These are phyloP conservation scores for Didymella pomorum DNA, from an alignment of 2,329 filamentous ascomycete species.

Conservation along the genomic window DNA sequence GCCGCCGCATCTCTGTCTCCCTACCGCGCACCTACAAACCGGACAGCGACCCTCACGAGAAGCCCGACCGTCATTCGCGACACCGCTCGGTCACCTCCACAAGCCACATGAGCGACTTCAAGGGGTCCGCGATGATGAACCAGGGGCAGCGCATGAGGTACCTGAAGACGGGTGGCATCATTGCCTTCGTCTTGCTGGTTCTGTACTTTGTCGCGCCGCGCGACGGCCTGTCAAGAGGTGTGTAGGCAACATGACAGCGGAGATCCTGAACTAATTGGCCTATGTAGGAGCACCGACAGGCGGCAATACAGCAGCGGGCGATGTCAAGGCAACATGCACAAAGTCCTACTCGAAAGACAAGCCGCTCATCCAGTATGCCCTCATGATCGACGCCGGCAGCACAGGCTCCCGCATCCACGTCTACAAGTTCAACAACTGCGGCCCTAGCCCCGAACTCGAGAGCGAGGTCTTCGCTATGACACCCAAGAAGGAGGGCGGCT, in stretches of 20 bases:
- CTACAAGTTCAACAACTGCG: conserved; percentile 99
- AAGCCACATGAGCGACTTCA: conserved; percentile 55
- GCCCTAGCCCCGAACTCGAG: conserved; percentile 91
- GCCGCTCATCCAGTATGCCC: conserved; percentile 93
- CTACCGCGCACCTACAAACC: conserved; percentile 54
- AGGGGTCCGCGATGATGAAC: conserved; percentile 64
- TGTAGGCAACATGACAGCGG: conserved; percentile 14
- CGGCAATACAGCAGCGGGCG: conserved; percentile 60
- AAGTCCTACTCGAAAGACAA: conserved; percentile 86
- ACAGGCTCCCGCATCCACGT: conserved; percentile 98
- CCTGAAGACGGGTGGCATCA: conserved; percentile 68
- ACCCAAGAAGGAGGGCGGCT: conserved; percentile 80
- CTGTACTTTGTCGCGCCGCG: conserved; percentile 63
- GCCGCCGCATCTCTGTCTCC: conserved; percentile 61
- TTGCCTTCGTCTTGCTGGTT: conserved; percentile 66
- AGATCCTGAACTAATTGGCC: conserved; percentile 8
- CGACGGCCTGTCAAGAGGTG: conserved; percentile 41
- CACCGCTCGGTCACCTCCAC: conserved; percentile 47
- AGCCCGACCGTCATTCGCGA: conserved; percentile 54
- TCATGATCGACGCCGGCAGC: conserved; percentile 99
- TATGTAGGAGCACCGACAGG: conserved; percentile 31
- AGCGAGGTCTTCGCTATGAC: conserved; percentile 94
- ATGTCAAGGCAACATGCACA: conserved; percentile 76
- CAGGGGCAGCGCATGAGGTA: conserved; percentile 68
- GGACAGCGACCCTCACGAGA: conserved; percentile 55